Evolutionary conservation across 148 eudicot genomes (phyloP).

Genomic region (Gaultheria prostrata): DNA sequence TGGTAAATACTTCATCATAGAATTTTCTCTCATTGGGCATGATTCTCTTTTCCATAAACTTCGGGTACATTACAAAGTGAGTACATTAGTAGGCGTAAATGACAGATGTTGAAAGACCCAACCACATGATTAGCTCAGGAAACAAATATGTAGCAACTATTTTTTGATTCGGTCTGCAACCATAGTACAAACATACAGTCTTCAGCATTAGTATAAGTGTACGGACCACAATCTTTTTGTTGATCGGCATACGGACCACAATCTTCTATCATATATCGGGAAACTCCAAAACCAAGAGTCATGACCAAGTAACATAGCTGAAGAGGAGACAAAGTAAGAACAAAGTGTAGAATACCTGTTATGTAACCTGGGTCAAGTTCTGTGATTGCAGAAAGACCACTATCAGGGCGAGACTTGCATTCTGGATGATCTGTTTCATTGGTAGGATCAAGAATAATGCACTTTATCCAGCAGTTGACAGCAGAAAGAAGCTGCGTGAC

Average conservation of each 20-base stretch:
- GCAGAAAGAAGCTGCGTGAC: constrained; percentile 81
- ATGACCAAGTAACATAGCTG: not conserved
- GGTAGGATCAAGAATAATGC: constrained; percentile 85
- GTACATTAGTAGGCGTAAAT: not conserved
- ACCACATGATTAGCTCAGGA: not conserved
- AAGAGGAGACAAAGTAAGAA: not conserved
- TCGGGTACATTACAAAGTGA: not conserved
- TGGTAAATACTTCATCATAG: not conserved
- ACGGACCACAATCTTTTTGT: not conserved
- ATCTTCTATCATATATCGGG: not conserved
- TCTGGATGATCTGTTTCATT: constrained; percentile 92
- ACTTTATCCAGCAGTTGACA: constrained; percentile 98
- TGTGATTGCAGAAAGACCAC: constrained; percentile 96
- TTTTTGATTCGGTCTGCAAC: not conserved
- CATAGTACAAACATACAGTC: not conserved
- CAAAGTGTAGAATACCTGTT: constrained; percentile 51
- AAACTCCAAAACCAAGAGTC: not conserved
- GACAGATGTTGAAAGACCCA: not conserved
- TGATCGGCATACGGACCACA: not conserved
- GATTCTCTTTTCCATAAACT: not conserved
- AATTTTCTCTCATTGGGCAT: not conserved
- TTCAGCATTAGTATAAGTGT: not conserved
- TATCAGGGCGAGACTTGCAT: constrained; percentile 98
- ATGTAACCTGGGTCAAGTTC: constrained; percentile 98
- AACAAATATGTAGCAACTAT: not conserved